These are phyloP conservation scores for Solanum rostratum DNA, from an alignment of 257 asterid genomes.

Conservation along the genomic window DNA sequence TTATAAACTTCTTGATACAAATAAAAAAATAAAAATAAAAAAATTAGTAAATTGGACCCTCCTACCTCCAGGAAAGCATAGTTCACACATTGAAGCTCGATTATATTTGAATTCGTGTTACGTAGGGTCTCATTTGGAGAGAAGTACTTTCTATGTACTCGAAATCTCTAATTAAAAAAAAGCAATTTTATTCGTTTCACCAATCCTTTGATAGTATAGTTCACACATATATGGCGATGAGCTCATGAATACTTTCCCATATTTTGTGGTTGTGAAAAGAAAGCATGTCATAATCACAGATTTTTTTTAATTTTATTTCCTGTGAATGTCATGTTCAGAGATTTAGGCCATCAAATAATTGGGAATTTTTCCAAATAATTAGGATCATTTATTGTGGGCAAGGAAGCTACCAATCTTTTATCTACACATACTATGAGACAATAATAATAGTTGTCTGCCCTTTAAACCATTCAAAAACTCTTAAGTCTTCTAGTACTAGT, in stretches of 20 bases:
- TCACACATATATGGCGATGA: not conserved
- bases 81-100: no score
- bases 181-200: rapidly evolving
- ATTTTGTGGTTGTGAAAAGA: not conserved
- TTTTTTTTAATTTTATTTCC: no score
- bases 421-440: not conserved
- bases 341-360: not conserved
- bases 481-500: not conserved
- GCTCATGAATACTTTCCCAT: not conserved
- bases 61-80: no score
- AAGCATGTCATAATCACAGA: not conserved
- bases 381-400: not conserved
- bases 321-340: not conserved
- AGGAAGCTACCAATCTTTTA: not conserved
- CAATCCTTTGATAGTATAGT: not conserved
- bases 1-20: no score
- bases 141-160: no score
- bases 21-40: no score
- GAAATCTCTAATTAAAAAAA: no score
- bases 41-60: no score
- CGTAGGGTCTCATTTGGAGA: no score
- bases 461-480: not conserved
- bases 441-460: not conserved
- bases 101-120: no score
- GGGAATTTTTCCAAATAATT: not conserved